Conservation (phyloP, 495 filamentous ascomycete genomes). For the Penicillium robsamsonii region DNA sequence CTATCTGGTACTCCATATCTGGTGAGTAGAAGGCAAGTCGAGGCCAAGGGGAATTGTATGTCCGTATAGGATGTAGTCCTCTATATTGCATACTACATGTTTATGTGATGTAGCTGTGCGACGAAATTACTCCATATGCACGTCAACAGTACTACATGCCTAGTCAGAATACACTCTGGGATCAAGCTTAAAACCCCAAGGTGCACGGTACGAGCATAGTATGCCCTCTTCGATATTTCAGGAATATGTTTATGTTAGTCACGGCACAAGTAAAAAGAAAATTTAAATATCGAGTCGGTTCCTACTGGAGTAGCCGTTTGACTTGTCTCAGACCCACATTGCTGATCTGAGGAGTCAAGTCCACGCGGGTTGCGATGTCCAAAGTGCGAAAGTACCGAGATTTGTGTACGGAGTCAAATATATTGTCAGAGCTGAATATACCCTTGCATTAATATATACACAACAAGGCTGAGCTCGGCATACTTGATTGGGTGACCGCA, state of each 20-base stretch:
- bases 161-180: background rate
- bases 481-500: slow-evolving; percentile 3
- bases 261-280: background rate
- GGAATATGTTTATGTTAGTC: background rate
- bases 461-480: background rate
- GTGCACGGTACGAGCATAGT: background rate
- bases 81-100: background rate
- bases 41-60: background rate
- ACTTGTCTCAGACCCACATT: slow-evolving; percentile 1
- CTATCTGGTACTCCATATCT: background rate
- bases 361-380: background rate
- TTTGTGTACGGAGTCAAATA: background rate
- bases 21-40: background rate
- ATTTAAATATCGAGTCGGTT: slow-evolving; percentile 2
- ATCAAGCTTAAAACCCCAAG: slow-evolving; percentile 8
- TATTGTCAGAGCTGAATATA: too few species aligned
- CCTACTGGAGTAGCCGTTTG: slow-evolving; percentile 5
- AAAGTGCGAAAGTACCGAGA: background rate
- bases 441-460: background rate
- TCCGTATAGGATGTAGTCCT: background rate
- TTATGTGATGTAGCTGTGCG: background rate
- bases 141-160: background rate
- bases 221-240: background rate
- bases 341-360: background rate
- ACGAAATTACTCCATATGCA: background rate